A percentile compares a stretch with the other conserved stretches of the same genome.
Evolutionary conservation across 768 basidiomycete genomes (phyloP).

Genomic region (Porphyrellus cyaneotinctus): DNA sequence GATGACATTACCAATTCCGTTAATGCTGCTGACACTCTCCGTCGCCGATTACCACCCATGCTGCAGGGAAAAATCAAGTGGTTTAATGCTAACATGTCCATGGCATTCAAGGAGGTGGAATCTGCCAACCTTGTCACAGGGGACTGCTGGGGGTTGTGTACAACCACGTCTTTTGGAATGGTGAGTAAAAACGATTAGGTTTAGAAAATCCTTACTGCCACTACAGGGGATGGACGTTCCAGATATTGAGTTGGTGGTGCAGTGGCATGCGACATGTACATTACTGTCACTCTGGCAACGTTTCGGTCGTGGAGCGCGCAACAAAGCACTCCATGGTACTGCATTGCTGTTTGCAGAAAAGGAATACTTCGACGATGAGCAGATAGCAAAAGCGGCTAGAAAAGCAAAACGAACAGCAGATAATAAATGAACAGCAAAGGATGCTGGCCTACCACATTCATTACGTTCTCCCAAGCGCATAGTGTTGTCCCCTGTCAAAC

Average conservation of each 20-base stretch:
- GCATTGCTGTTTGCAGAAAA: background rate
- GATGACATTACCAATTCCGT: background rate
- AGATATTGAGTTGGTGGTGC: background rate
- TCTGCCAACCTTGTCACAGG: background rate
- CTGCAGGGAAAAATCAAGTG: background rate
- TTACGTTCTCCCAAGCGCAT: background rate
- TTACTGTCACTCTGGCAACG: background rate
- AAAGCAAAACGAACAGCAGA: background rate
- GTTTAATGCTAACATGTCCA: background rate
- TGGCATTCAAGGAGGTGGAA: background rate
- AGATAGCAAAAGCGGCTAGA: background rate
- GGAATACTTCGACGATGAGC: background rate
- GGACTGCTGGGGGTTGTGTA: background rate
- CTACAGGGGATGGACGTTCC: background rate
- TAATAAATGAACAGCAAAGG: background rate
- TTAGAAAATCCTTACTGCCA: background rate
- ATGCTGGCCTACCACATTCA: background rate
- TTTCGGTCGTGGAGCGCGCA: background rate
- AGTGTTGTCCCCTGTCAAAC: too few species aligned
- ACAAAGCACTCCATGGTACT: background rate
- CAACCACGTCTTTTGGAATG: background rate
- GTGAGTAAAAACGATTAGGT: background rate
- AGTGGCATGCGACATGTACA: background rate
- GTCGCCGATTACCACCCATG: too few species aligned
- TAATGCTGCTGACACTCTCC: too few species aligned